Percentiles rank a stretch among this genome's conserved stretches.
Conservation (phyloP, 2,329 filamentous ascomycete genomes). For the Neobulgaria alba region DNA sequence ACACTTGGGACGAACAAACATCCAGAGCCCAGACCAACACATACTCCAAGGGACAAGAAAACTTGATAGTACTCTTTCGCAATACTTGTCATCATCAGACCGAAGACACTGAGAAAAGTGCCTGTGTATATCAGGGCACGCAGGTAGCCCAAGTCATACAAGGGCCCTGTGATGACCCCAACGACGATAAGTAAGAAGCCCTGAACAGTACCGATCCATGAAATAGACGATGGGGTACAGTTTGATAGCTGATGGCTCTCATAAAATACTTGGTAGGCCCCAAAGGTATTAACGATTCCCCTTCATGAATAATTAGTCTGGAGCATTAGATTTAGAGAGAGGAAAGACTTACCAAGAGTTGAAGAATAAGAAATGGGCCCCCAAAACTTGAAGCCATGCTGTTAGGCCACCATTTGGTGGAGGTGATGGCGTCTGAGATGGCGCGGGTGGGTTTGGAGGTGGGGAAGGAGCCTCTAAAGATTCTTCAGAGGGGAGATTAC, state of each 20-base stretch:
- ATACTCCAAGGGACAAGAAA: constrained; percentile 38
- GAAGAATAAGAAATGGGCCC: constrained; percentile 23
- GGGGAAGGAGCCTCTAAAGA: too few species aligned
- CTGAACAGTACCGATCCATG: constrained; percentile 48
- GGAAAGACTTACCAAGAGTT: constrained; percentile 22
- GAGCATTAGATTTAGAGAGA: neutral
- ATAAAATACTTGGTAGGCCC: constrained; percentile 50
- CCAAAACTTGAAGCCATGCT: constrained; percentile 29
- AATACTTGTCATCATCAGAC: constrained; percentile 53
- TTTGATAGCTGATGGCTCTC: constrained; percentile 36
- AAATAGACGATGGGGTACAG: constrained; percentile 42
- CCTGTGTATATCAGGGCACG: constrained; percentile 43
- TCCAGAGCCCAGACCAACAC: constrained; percentile 35
- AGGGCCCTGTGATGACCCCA: constrained; percentile 50
- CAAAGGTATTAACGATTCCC: constrained; percentile 36
- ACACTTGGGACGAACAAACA: constrained; percentile 36
- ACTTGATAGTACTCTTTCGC: constrained; percentile 45
- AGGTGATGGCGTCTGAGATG: neutral
- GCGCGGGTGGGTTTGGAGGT: too few species aligned
- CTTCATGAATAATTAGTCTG: constrained; percentile 4
- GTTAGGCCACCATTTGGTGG: constrained; percentile 11
- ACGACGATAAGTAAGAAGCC: constrained; percentile 40
- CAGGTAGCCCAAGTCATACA: constrained; percentile 53
- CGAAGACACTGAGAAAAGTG: constrained; percentile 47
- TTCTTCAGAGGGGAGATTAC: too few species aligned